Evolutionary conservation across 495 filamentous ascomycete species (phyloP).

Genomic region (Echria macrotheca): DNA sequence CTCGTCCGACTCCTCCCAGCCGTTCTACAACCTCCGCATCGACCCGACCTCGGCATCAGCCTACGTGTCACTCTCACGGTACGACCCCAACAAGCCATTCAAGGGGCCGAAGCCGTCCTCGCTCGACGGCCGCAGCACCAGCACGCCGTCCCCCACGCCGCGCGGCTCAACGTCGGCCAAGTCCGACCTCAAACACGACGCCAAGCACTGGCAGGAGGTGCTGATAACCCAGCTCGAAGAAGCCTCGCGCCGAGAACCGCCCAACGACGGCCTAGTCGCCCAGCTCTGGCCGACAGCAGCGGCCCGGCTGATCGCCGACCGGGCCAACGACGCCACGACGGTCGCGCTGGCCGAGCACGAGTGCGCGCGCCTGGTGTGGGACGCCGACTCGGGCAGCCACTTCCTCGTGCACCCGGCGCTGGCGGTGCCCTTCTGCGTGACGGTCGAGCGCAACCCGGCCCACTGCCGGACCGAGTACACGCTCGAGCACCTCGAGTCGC

Average conservation of each 20-base stretch:
- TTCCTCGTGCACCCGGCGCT: conserved; percentile 68
- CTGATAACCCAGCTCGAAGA: conserved; percentile 58
- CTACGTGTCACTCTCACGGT: conserved; percentile 45
- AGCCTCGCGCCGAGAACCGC: conserved; percentile 48
- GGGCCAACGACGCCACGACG: conserved; percentile 55
- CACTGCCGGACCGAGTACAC: conserved; percentile 55
- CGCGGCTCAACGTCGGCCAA: conserved; percentile 23
- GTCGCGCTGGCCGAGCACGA: conserved; percentile 63
- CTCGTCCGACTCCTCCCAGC: conserved; percentile 40
- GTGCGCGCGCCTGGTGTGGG: conserved; percentile 67
- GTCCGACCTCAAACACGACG: conserved; percentile 20
- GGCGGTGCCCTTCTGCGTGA: conserved; percentile 51
- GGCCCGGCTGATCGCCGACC: conserved; percentile 63
- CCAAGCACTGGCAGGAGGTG: conserved; percentile 48
- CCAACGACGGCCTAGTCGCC: conserved; percentile 64
- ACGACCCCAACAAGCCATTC: conserved; percentile 48
- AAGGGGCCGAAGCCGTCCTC: conserved; percentile 25
- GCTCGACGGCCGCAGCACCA: conserved; percentile 27
- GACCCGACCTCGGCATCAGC: conserved; percentile 52
- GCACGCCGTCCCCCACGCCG: conserved; percentile 30
- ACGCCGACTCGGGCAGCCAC: conserved; percentile 55
- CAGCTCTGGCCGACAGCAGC: conserved; percentile 68
- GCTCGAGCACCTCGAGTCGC: conserved; percentile 57
- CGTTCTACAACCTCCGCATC: conserved; percentile 48
- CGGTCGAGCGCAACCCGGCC: conserved; percentile 44